Evolutionary conservation across 441 rosid genomes (phyloP).

Genomic region (Croton laevigatus): DNA sequence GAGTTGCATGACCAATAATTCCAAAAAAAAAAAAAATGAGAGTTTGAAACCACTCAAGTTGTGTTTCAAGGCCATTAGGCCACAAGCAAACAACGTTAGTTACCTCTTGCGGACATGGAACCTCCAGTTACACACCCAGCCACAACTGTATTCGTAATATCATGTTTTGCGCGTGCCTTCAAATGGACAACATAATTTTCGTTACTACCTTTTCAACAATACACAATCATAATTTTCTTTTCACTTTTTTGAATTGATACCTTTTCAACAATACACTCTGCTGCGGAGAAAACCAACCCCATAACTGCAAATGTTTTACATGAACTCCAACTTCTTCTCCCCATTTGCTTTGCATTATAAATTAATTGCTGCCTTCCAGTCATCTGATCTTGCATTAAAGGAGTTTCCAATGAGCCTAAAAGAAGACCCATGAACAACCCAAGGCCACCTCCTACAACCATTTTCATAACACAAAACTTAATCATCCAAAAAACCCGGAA

Average conservation of each 20-base stretch:
- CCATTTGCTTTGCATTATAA: slow-evolving; percentile 78
- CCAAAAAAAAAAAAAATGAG: neutral
- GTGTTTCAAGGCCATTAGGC: too few relatives aligned
- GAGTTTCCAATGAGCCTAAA: slow-evolving; percentile 81
- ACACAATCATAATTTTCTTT: neutral
- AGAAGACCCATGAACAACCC: slow-evolving; percentile 87
- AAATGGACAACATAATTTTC: slow-evolving; percentile 15
- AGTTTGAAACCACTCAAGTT: neutral
- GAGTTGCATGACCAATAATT: neutral
- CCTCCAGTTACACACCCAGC: slow-evolving; percentile 97
- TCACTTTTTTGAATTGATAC: slow-evolving; percentile 28
- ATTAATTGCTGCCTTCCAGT: slow-evolving; percentile 72
- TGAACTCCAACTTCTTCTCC: slow-evolving; percentile 77
- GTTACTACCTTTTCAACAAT: neutral
- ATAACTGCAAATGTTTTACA: slow-evolving; percentile 87
- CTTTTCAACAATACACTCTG: slow-evolving; percentile 91
- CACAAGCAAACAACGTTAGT: neutral
- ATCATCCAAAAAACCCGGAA: neutral
- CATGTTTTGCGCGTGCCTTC: slow-evolving; percentile 94
- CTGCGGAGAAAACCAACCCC: slow-evolving; percentile 89
- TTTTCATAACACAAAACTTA: slow-evolving; percentile 10
- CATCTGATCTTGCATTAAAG: slow-evolving; percentile 72
- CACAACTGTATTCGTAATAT: slow-evolving; percentile 63
- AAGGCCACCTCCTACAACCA: slow-evolving; percentile 78
- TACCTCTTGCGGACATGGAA: slow-evolving; percentile 60